phyloP scores from a whole-genome alignment of 2,329 filamentous ascomycete genomes.

The Spiromastix sp. region DNA sequence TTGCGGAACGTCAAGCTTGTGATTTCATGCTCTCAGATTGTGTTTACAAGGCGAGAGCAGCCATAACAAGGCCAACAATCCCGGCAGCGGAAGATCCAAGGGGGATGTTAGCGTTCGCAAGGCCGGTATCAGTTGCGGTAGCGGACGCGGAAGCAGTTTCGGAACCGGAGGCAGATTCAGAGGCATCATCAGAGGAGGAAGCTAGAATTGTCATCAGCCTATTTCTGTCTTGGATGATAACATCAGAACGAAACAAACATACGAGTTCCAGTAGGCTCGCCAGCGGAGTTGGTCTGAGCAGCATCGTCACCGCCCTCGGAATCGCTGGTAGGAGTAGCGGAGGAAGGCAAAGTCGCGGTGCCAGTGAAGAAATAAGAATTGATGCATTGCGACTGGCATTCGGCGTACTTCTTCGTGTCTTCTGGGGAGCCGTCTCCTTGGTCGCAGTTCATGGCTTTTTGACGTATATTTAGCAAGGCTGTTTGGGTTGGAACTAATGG shows the following conservation, averaged over 20 bases:
- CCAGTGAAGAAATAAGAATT: conserved; percentile 37
- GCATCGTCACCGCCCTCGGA: conserved; percentile 10
- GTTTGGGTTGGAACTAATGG: no score
- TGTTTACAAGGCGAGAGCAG: conserved; percentile 27
- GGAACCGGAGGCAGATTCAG: conserved; percentile 10
- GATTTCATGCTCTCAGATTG: no score
- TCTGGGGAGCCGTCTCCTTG: conserved; percentile 40
- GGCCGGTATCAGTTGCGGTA: conserved; percentile 18
- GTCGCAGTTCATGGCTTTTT: conserved; percentile 40
- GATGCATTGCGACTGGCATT: conserved; percentile 42
- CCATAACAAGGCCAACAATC: conserved; percentile 24
- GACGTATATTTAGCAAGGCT: no score
- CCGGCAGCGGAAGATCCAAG: conserved; percentile 25
- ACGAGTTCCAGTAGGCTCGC: conserved; percentile 10
- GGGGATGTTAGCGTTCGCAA: conserved; percentile 15
- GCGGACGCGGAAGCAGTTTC: conserved; percentile 13
- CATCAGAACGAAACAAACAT: not conserved
- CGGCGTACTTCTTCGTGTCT: conserved; percentile 36
- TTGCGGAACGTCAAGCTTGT: no score
- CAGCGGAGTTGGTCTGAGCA: conserved; percentile 13
- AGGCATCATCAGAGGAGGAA: conserved; percentile 1
- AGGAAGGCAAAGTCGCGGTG: conserved; percentile 9
- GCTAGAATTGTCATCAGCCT: no score
- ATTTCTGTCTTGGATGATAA: no score
- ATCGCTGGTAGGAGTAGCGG: conserved; percentile 12